Percentiles rank a stretch among this genome's conserved stretches.
Evolutionary conservation across 2,329 filamentous ascomycete genomes (phyloP).

Genomic region (Aspergillus oerlinghausenensis): DNA sequence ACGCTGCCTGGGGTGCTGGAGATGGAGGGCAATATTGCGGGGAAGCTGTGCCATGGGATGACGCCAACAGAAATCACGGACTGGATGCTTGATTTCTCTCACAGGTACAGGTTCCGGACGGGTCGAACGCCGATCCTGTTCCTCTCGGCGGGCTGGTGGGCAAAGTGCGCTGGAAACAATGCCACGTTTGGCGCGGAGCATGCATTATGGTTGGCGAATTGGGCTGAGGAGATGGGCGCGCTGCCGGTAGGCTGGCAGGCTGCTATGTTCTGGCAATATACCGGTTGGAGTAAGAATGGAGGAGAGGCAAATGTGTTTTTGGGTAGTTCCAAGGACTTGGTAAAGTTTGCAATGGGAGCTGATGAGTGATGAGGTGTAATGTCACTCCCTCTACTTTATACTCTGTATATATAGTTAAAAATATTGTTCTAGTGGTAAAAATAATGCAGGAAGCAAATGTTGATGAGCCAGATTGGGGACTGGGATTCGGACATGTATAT

Average conservation of each 20-base stretch:
- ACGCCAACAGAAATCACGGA: slow-evolving; percentile 3
- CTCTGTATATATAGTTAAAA: no score
- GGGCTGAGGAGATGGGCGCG: slow-evolving; percentile 7
- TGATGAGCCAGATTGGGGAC: no score
- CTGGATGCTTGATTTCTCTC: slow-evolving; percentile 9
- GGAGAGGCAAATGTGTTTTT: slow-evolving; percentile 11
- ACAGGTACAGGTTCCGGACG: slow-evolving; percentile 1
- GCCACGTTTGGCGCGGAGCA: slow-evolving; percentile 3
- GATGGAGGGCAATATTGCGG: slow-evolving; percentile 10
- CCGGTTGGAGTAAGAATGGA: slow-evolving; percentile 1
- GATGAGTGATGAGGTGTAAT: not conserved
- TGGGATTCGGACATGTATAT: no score
- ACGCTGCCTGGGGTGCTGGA: slow-evolving; percentile 9
- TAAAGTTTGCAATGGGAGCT: slow-evolving; percentile 5
- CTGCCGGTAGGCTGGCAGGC: slow-evolving; percentile 6
- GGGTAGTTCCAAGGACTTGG: not conserved
- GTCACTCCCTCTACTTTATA: no score
- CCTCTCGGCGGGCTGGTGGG: slow-evolving; percentile 8
- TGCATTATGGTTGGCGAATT: slow-evolving; percentile 10
- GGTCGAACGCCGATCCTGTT: slow-evolving; percentile 4
- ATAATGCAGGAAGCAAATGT: no score
- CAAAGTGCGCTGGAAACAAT: slow-evolving; percentile 5
- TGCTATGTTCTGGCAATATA: slow-evolving; percentile 9
- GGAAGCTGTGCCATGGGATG: slow-evolving; percentile 9
- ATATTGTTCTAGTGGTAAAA: no score